These are phyloP conservation scores for Opeltia flavorubescens DNA, from an alignment of 495 filamentous ascomycete species.

Conservation along the genomic window DNA sequence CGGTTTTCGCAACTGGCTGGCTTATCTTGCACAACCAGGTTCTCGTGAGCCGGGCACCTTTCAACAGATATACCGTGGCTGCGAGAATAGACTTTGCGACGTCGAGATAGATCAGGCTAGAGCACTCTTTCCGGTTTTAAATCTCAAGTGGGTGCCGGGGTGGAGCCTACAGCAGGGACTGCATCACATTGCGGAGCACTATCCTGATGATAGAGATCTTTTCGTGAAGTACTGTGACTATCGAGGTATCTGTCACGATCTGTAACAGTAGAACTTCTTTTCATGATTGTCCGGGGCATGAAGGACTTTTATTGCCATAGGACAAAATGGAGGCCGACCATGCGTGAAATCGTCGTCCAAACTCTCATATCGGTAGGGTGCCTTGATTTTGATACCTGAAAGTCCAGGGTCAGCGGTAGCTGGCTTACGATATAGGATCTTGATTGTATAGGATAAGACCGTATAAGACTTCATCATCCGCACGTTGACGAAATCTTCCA, in stretches of 20 bases:
- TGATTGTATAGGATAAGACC: too few species aligned
- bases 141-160: conserved; percentile 1
- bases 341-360: too few species aligned
- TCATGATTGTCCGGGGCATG: too few species aligned
- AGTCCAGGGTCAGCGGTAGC: too few species aligned
- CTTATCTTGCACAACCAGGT: background rate
- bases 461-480: too few species aligned
- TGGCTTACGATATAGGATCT: too few species aligned
- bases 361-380: too few species aligned
- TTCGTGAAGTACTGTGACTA: background rate
- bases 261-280: too few species aligned
- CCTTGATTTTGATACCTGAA: too few species aligned
- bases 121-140: conserved; percentile 3
- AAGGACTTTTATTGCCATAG: too few species aligned
- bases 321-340: too few species aligned
- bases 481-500: too few species aligned
- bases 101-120: conserved; percentile 4
- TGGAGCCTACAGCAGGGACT: conserved; percentile 4
- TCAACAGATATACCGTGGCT: conserved; percentile 1
- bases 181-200: background rate
- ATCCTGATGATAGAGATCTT: background rate
- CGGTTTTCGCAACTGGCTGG: background rate
- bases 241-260: background rate
- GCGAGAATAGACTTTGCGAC: conserved; percentile 2
- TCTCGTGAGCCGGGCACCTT: background rate